Base-by-base conservation (phyloP, 139 green algal species). In the Axilococcus clingmanii region DNA sequence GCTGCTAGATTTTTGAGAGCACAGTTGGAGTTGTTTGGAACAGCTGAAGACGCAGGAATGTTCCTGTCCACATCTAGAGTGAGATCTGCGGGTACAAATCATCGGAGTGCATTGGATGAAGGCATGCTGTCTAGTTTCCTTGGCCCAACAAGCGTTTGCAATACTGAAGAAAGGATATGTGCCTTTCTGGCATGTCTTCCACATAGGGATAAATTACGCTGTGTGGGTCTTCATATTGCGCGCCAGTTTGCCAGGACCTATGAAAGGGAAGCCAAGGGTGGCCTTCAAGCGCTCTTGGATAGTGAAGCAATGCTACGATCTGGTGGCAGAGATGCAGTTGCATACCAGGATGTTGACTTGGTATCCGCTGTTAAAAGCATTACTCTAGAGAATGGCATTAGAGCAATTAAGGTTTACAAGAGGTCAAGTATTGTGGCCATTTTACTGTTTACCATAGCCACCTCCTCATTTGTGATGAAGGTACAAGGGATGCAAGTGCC, bases 191-290 rank as follows among this genome's bases (percentile, higher is more conserved):
- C 8, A 3, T 46, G 50, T 1, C 55, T 75, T 42, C 45, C 45
- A 1, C 67, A 63, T 4, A 20, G 50, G 27, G 61, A 75, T 56
- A 25, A 40, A 33, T 27, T 74, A 29, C 63, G 67, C 28, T 46
- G 74, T 36, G 51, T 75, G 8, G 55, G 63, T 50, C 31, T 75
- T 59, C 31, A 58, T 11, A 27, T 34, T 24, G 55, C 55, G 20
- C 45, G 25, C 14, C 48, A 43, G 25, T 65, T 58, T 53, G 16
- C 25, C 19, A 23, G 17, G n/a, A 42, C 31, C 11, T 43, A 49
- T 31, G 8, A 29, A 11, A 27, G 23, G 3, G 14, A 48, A 28
- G 27, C 15, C 17, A 23, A 29, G 24, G 42, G 5, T 4, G 28
- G n/a, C 19, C 16, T 41, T 16, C 15, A 32, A 4, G 12, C 15